Base-by-base conservation (phyloP, 176 grass and related monocot species). In the Cenchrus americanus region DNA sequence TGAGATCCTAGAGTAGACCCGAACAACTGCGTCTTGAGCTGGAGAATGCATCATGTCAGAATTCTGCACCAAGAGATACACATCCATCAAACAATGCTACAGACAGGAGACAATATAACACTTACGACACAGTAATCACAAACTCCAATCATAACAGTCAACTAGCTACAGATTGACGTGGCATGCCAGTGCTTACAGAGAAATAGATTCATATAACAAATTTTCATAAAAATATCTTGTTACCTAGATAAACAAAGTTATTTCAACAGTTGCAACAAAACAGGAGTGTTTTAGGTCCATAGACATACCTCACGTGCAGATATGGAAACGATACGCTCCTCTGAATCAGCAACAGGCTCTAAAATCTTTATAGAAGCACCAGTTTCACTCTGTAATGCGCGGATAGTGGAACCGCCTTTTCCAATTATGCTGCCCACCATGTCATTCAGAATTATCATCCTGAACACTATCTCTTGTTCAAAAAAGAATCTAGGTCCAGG, bases 321-420 rank as follows among this genome's bases (percentile, higher is more conserved):
- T 76, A 95, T 88, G 3, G 85, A 69, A 84, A 95, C 67, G 34
- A 90, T 8, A 75, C 80, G 86, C 62, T 95, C 90, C 43, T 95
- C 87, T 48, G 85, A 75, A 78, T 95, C 93, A 71, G 76, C 50
- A 76, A 88, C 54, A 62, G 79, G 42, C 18, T 95, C 93, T 70
- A 92, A 21, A 90, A 95, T 85, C 88, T 95, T 95, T 59, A 95
- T 90, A 55, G 85, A 86, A 83, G 93, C 85, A 86, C 93, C 90
- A 81, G 79, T 95, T 88, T 95, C 90, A 88, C 78, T 92, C 87
- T 95, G 93, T 48, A 95, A 77, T 80, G 82, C 73, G 7, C 87
- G 93, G 46, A 95, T 84, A 80, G 89, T 86, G 37, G 80, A 71
- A 83, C 93, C 90, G 23, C 62, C 93, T 90, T 95, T 92, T 52